A percentile compares a stretch with the other conserved stretches of the same genome.
Conservation (phyloP, 1,284 basidiomycete species). For the Fomitopsis schrenkii region DNA sequence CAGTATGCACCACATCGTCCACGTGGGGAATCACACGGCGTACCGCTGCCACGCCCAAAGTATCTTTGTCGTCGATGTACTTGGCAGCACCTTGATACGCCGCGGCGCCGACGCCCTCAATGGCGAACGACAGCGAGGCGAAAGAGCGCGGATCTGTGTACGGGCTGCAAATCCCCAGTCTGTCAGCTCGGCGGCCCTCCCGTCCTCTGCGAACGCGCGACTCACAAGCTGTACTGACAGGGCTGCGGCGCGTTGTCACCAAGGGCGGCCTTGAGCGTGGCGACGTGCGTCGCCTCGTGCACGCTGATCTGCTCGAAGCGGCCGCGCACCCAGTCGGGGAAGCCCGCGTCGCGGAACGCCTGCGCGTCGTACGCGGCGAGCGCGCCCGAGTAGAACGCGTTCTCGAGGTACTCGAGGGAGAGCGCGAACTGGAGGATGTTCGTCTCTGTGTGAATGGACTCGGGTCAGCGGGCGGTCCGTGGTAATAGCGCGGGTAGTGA, state of each 20-base stretch:
- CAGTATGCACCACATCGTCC: not conserved
- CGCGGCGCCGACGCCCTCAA: slow-evolving; percentile 54
- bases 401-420: slow-evolving; percentile 68
- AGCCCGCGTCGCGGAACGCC: slow-evolving; percentile 52
- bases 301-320: slow-evolving; percentile 50
- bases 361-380: slow-evolving; percentile 41
- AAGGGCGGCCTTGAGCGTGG: slow-evolving; percentile 43
- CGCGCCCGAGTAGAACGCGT: slow-evolving; percentile 52
- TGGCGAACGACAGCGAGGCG: slow-evolving; percentile 43
- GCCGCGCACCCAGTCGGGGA: slow-evolving; percentile 43
- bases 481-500: no score
- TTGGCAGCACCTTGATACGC: slow-evolving; percentile 54
- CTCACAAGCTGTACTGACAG: slow-evolving; percentile 61
- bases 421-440: slow-evolving; percentile 56
- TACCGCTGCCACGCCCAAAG: slow-evolving; percentile 29
- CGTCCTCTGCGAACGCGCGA: not conserved
- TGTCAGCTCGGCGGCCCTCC: not conserved
- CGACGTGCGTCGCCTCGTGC: slow-evolving; percentile 50
- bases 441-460: slow-evolving; percentile 24
- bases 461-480: not conserved
- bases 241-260: slow-evolving; percentile 46
- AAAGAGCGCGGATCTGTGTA: slow-evolving; percentile 45
- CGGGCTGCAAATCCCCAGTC: slow-evolving; percentile 33
- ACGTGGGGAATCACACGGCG: slow-evolving; percentile 3
- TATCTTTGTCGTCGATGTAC: slow-evolving; percentile 36